Evolutionary conservation across 179 eudicot genomes (phyloP).

Genomic region (Beta lomatogona): DNA sequence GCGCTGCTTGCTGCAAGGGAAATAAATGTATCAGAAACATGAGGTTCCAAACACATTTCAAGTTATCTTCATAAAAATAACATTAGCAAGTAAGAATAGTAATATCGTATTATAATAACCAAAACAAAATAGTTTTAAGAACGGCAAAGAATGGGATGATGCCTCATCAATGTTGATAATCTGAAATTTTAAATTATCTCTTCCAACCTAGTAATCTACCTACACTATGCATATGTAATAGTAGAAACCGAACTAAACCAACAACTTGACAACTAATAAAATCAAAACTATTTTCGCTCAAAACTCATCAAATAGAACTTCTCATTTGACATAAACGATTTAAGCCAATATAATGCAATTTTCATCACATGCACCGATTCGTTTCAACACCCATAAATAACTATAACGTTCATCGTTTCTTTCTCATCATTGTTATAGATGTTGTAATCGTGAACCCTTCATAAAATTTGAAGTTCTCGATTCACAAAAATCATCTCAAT

Average conservation of each 20-base stretch:
- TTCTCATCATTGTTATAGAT: background rate
- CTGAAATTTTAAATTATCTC: background rate
- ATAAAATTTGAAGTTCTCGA: background rate
- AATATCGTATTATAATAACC: too few species aligned
- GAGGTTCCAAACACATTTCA: background rate
- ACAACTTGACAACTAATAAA: background rate
- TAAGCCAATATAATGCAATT: background rate
- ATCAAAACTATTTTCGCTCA: background rate
- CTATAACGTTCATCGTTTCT: background rate
- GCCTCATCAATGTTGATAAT: background rate
- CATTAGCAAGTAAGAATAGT: too few species aligned
- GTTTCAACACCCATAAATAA: background rate
- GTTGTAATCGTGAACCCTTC: background rate
- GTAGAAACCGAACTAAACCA: background rate
- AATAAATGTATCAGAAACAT: background rate
- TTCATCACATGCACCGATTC: background rate
- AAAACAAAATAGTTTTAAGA: background rate
- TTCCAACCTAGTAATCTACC: background rate
- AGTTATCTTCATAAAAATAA: background rate
- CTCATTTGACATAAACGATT: background rate
- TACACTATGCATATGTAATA: background rate
- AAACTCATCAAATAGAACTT: background rate
- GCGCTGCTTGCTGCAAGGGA: conserved; percentile 83
- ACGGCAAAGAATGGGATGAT: background rate
- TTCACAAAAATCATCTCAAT: background rate